Base-by-base conservation (phyloP, 352 stramenopile genomes). In the Globisporangium mamillatum region DNA sequence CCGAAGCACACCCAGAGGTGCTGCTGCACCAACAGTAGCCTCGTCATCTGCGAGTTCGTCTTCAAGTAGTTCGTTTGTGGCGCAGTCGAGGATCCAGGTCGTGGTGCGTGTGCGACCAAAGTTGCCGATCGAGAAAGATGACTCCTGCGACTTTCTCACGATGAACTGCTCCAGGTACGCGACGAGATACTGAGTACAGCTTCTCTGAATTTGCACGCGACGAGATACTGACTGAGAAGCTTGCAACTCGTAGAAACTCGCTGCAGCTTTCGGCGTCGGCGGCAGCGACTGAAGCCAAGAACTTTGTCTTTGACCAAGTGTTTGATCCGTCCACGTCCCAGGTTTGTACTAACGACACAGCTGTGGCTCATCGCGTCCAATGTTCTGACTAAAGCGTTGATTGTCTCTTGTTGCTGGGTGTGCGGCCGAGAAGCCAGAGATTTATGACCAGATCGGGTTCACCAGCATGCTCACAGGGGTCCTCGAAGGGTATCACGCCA, bases 231-330 rank as follows among this genome's bases (percentile, higher is more conserved):
- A 59, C 24, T 14, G 16, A 32, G 32, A 25, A 1, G 9, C 18
- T 9, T 55, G 36, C 25, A 34, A 6, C 16, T 4, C 6, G 22
- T 54, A 81, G 77, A 12, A 76, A 75, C 57, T 56, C 70, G 18
- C 55, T 84, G 52, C 63, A 75, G 29, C 72, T 79, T 25, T 63
- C 65, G 9, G 59, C 72, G 20, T 75, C 60, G 18, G 36, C 63
- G 0, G 38, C 66, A 18, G 48, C 66, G 20, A 63, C 58, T 1
- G 38, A 59, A 32, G 63, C 70, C 18, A 82, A 75, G 54, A 74
- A 59, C 50, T 89, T 89, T 68, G 62, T 71, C 22, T 89, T 89
- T 36, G 80, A 89, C 59, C 78, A 84, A 55, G 77, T 86, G 6
- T 89, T 84, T 69, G 78, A 76, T 34, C 70, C 67, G 0, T n/a